Evolutionary conservation across 2,329 filamentous ascomycete species (phyloP).

Genomic region (Sclerotinia subarctica): DNA sequence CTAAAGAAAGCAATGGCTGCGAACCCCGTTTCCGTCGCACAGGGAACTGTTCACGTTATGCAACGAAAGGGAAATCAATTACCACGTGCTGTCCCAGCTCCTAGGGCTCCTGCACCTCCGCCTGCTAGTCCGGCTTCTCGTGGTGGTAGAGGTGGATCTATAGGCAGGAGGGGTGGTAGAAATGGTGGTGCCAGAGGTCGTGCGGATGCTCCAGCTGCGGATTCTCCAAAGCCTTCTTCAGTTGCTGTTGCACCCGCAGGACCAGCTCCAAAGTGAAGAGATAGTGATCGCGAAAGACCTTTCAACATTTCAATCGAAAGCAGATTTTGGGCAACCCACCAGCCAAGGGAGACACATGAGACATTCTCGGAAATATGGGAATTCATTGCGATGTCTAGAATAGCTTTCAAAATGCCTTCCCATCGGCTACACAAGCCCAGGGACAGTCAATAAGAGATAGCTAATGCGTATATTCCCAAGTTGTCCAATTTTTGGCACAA

Average conservation of each 20-base stretch:
- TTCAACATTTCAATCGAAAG: background rate
- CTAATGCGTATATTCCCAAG: background rate
- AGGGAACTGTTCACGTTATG: slow-evolving; percentile 81
- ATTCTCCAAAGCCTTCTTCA: slow-evolving; percentile 21
- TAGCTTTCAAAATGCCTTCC: background rate
- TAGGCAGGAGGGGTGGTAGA: slow-evolving; percentile 31
- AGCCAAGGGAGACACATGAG: background rate
- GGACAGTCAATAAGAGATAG: background rate
- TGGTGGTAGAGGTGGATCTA: slow-evolving; percentile 30
- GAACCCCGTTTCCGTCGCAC: slow-evolving; percentile 77
- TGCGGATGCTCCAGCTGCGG: slow-evolving; percentile 23
- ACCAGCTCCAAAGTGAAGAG: slow-evolving; percentile 30
- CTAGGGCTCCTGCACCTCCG: slow-evolving; percentile 29
- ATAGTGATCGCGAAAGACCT: background rate
- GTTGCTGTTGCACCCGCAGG: slow-evolving; percentile 29
- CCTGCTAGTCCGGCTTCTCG: slow-evolving; percentile 26
- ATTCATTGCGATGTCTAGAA: background rate
- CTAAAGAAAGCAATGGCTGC: slow-evolving; percentile 77
- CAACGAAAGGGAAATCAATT: slow-evolving; percentile 80
- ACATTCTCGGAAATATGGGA: background rate
- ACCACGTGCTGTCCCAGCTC: slow-evolving; percentile 70
- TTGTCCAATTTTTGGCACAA: background rate
- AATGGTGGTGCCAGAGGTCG: slow-evolving; percentile 29
- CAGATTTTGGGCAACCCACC: background rate
- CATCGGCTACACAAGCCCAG: background rate